These are phyloP conservation scores for Oropetium thomaeum DNA, from an alignment of 176 grass and related monocot genomes.

Conservation along the genomic window DNA sequence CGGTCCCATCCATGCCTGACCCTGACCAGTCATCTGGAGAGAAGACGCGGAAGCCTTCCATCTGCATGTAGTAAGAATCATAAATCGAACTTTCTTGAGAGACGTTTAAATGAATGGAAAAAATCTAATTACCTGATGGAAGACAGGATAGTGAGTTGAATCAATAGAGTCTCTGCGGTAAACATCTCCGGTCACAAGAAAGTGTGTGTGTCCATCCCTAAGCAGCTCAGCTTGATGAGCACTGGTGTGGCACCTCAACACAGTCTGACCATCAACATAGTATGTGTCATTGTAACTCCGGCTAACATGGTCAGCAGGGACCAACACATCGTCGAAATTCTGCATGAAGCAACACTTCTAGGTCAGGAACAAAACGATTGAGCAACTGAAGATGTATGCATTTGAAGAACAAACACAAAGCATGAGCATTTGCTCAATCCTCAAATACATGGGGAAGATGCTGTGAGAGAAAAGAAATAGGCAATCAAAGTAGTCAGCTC, in stretches of 20 bases:
- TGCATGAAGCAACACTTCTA: conserved; percentile 34
- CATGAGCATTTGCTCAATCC: background rate
- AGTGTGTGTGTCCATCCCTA: conserved; percentile 78
- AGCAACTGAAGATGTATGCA: background rate
- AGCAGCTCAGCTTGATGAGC: conserved; percentile 96
- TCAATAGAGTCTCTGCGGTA: conserved; percentile 98
- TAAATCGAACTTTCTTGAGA: background rate
- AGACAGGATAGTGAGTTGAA: conserved; percentile 95
- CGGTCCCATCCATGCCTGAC: conserved; percentile 74
- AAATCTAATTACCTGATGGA: conserved; percentile 67
- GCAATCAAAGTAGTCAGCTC: background rate
- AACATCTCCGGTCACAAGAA: conserved; percentile 97
- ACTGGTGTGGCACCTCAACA: conserved; percentile 82
- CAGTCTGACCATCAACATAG: conserved; percentile 75
- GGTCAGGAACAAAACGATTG: conserved; percentile 12
- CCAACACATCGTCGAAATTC: conserved; percentile 96
- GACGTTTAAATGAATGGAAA: conserved; percentile 9
- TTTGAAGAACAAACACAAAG: background rate
- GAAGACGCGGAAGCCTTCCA: conserved; percentile 92
- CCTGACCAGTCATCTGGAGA: conserved; percentile 76
- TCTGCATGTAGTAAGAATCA: conserved; percentile 46
- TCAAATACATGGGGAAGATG: background rate
- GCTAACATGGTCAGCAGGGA: conserved; percentile 85
- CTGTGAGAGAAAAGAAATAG: background rate
- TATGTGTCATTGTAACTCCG: conserved; percentile 98